Percentiles rank a stretch among this genome's conserved stretches.
Evolutionary conservation across 1,139 yeast species (phyloP).

Genomic region (Casaregolazyma lundiana): DNA sequence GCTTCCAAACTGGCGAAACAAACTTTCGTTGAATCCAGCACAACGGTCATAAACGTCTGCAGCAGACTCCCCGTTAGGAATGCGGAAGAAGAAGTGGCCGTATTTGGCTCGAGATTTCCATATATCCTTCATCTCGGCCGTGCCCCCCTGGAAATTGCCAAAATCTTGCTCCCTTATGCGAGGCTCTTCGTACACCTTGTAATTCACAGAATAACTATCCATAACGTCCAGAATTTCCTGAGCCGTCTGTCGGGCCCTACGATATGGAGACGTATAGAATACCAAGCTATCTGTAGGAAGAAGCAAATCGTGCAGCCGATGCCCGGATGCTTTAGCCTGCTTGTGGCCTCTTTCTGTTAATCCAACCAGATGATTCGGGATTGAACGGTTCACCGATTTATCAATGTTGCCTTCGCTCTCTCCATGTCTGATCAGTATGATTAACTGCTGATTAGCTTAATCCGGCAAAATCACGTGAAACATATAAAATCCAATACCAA

Average conservation of each 20-base stretch:
- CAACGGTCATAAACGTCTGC: conserved; percentile 92
- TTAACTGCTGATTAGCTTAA: conserved; percentile 45
- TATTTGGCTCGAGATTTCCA: conserved; percentile 82
- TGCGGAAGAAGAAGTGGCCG: conserved; percentile 87
- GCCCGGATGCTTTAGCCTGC: conserved; percentile 63
- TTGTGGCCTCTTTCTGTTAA: conserved; percentile 63
- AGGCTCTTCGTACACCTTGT: conserved; percentile 72
- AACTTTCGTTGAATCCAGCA: conserved; percentile 81
- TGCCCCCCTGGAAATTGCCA: conserved; percentile 77
- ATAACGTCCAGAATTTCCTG: conserved; percentile 61
- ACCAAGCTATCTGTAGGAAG: conserved; percentile 48
- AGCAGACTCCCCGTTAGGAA: conserved; percentile 91
- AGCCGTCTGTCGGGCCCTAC: conserved; percentile 76
- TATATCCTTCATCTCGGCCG: conserved; percentile 69
- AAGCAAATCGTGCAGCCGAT: conserved; percentile 49
- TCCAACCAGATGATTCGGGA: conserved; percentile 75
- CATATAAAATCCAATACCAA: background rate
- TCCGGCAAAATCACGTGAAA: conserved; percentile 1
- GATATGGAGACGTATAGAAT: conserved; percentile 80
- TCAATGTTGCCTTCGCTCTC: conserved; percentile 87
- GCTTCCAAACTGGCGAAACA: conserved; percentile 70
- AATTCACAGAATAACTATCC: conserved; percentile 41
- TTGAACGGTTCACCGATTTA: conserved; percentile 66
- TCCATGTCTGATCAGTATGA: conserved; percentile 80
- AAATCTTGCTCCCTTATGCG: conserved; percentile 91